phyloP scores from a whole-genome alignment of 345 rosid genomes.

The Citrus cavaleriei region DNA sequence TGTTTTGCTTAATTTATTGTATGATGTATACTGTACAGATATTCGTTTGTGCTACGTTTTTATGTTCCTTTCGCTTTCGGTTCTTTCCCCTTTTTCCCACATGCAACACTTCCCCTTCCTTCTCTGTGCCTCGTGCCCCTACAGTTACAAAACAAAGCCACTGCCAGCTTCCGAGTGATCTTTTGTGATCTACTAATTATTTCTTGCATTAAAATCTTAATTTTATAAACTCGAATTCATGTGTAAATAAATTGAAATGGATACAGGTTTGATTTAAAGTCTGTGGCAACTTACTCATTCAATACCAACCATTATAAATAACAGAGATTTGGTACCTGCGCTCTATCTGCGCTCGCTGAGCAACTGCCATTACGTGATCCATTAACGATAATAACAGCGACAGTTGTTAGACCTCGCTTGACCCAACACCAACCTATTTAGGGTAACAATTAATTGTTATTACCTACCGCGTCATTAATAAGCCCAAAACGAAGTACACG shows the following conservation, averaged over 20 bases:
- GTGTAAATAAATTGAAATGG: background rate
- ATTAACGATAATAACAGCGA: background rate
- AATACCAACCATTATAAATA: background rate
- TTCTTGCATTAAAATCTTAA: too few species aligned
- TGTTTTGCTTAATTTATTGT: background rate
- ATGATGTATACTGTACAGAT: too few species aligned
- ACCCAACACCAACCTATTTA: too few species aligned
- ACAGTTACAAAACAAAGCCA: background rate
- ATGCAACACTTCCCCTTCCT: background rate
- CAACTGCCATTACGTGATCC: background rate
- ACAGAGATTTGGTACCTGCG: background rate
- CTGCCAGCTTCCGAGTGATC: background rate
- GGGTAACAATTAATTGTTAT: background rate
- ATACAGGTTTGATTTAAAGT: background rate
- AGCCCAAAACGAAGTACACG: background rate
- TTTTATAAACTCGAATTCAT: background rate
- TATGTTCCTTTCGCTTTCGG: conserved; percentile 12
- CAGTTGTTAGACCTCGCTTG: background rate
- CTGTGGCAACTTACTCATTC: background rate
- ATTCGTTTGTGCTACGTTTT: background rate
- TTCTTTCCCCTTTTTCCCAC: background rate
- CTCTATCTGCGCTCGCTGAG: background rate
- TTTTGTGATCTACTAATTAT: too few species aligned
- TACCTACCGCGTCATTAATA: background rate
- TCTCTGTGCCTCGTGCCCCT: background rate